Evolutionary conservation across 306 rosid genomes (phyloP).

Genomic region (Vigna reflexopilosa): DNA sequence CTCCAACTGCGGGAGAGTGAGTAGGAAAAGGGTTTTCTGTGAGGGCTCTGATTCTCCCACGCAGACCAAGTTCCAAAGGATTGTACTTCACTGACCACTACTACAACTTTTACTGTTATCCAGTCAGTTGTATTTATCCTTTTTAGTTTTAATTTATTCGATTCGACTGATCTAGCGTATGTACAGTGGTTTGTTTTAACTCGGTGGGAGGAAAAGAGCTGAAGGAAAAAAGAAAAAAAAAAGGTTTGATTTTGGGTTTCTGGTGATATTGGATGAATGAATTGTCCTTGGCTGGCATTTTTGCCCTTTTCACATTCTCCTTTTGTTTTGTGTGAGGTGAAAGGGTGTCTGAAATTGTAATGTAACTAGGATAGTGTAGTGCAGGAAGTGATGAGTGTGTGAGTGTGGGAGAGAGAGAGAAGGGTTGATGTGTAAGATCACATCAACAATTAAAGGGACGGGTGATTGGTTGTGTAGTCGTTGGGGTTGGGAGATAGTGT

Average conservation of each 20-base stretch:
- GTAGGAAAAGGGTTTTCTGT: conserved; percentile 71
- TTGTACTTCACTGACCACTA: conserved; percentile 62
- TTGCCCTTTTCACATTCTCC: conserved; percentile 57
- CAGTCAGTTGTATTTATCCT: conserved; percentile 42
- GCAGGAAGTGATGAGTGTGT: conserved; percentile 39
- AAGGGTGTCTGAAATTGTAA: conserved; percentile 53
- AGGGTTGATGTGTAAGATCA: conserved; percentile 50
- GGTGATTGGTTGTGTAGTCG: conserved; percentile 71
- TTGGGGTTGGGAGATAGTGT: conserved; percentile 64
- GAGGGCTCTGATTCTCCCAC: conserved; percentile 73
- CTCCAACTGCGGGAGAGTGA: conserved; percentile 61
- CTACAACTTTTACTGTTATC: neutral
- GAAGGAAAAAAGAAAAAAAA: neutral
- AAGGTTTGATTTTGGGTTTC: conserved; percentile 48
- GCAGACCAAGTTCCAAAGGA: conserved; percentile 77
- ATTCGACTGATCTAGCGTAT: conserved; percentile 67
- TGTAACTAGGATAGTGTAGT: conserved; percentile 54
- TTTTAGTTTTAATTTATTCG: conserved; percentile 47
- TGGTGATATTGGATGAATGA: conserved; percentile 42
- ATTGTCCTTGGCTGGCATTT: conserved; percentile 41
- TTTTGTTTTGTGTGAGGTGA: conserved; percentile 60
- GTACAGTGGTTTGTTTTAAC: conserved; percentile 68
- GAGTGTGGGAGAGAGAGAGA: conserved; percentile 36
- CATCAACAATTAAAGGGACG: conserved; percentile 52
- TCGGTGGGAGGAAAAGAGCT: conserved; percentile 27